These are phyloP conservation scores for Claviceps humidiphila DNA, from an alignment of 2,329 filamentous ascomycete genomes.

Conservation along the genomic window DNA sequence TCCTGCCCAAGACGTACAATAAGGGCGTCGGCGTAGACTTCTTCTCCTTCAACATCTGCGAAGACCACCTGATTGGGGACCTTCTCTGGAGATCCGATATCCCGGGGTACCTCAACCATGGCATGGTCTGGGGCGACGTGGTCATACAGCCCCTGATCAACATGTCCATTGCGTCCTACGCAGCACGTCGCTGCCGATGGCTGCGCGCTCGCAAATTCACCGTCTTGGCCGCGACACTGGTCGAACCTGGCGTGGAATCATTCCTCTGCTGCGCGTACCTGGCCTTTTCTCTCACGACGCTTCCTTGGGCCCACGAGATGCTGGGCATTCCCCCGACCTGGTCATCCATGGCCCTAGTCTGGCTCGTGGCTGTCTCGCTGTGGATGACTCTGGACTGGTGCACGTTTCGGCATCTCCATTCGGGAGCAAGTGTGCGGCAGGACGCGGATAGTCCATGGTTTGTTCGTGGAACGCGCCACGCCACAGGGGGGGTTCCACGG, in stretches of 20 bases:
- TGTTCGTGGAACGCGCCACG: constrained; percentile 34
- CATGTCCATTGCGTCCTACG: constrained; percentile 66
- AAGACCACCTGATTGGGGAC: constrained; percentile 92
- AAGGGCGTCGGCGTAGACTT: constrained; percentile 64
- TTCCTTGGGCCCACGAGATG: constrained; percentile 46
- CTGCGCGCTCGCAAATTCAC: constrained; percentile 89
- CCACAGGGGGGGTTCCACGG: constrained; percentile 24
- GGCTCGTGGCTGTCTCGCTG: constrained; percentile 46
- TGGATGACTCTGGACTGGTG: constrained; percentile 71
- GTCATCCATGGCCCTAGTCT: constrained; percentile 50
- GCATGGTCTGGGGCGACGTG: constrained; percentile 70
- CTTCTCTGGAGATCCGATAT: constrained; percentile 65
- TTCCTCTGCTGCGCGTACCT: constrained; percentile 73
- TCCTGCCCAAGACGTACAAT: constrained; percentile 25
- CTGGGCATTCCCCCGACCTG: constrained; percentile 51
- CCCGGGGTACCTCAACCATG: constrained; percentile 62
- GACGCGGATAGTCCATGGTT: constrained; percentile 66
- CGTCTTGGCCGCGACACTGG: constrained; percentile 73
- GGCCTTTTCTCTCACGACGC: constrained; percentile 62
- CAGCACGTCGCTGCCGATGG: constrained; percentile 76
- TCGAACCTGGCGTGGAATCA: constrained; percentile 85
- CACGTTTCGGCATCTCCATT: constrained; percentile 63
- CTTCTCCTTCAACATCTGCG: constrained; percentile 93
- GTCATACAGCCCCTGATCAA: constrained; percentile 79
- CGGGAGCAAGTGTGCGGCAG: constrained; percentile 53